Percentiles rank a stretch among this genome's conserved stretches.
Evolutionary conservation across 192 early-diverging fungal genomes (phyloP).

Genomic region (Rhizoclosmatium sp.): DNA sequence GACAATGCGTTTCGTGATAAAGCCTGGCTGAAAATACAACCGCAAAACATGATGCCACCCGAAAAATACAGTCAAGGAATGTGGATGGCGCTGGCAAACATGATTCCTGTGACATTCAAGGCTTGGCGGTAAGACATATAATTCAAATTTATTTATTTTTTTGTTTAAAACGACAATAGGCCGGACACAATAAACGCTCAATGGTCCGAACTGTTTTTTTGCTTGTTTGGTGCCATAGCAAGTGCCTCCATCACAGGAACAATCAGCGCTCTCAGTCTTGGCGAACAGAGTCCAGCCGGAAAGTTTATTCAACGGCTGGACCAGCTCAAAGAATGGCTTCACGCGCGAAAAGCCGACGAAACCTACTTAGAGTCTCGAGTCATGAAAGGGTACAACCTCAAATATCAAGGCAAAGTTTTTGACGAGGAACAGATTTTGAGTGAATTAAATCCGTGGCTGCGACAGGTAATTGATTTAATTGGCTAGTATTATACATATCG

Average conservation of each 20-base stretch:
- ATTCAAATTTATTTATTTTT: constrained; percentile 30
- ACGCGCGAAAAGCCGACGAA: constrained; percentile 40
- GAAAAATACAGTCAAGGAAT: constrained; percentile 20
- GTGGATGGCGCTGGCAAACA: constrained; percentile 31
- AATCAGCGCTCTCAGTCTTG: constrained; percentile 50
- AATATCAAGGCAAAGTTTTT: constrained; percentile 58
- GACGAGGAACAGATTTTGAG: constrained; percentile 48
- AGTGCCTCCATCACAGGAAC: constrained; percentile 52
- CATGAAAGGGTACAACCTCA: constrained; percentile 46
- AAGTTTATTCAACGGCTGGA: constrained; percentile 54
- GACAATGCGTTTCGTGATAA: background rate
- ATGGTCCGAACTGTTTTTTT: constrained; percentile 13
- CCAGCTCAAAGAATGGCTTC: constrained; percentile 58
- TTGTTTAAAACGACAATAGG: background rate
- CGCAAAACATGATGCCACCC: background rate
- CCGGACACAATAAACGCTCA: constrained; percentile 5
- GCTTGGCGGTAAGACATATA: constrained; percentile 27
- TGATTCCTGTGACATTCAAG: constrained; percentile 26
- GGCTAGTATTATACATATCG: background rate
- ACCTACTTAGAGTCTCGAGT: constrained; percentile 14
- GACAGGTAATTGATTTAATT: constrained; percentile 41
- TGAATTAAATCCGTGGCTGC: constrained; percentile 53
- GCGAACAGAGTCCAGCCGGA: constrained; percentile 45
- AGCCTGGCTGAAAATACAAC: background rate
- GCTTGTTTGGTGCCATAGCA: constrained; percentile 8